Evolutionary conservation across 2,329 filamentous ascomycete species (phyloP), one percentile per base, ranked within the genome.

Genomic region (Orbilia quercus): DNA sequence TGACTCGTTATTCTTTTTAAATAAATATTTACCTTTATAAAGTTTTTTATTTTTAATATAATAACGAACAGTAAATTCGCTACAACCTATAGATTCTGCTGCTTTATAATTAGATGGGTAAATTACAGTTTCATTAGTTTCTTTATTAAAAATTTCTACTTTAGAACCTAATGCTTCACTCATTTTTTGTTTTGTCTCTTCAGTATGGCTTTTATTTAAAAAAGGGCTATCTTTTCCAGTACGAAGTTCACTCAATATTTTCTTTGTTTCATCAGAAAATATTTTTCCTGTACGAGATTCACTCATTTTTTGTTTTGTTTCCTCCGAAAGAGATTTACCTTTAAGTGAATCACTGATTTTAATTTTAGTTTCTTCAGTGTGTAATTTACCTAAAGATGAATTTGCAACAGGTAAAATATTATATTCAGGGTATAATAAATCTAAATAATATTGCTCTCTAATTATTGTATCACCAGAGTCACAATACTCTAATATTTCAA

Each of bases 381-480:
- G 64, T 28, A 70, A 73, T 55, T 54, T 74, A 23, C 75, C 69
- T 47, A 57, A 55, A 23, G 65, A 71, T 50, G 70, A 75, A 72
- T 66, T 54, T 62, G 75, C 71, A 58, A 45, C 11, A 62, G 64
- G 69, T 65, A 76, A 76, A 31, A 76, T 69, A 75, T 76, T 76
- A 63, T 76, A 76, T 47, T 76, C 58, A 55, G 75, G 74, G 57
- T 75, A 66, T 23, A 73, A 57, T 60, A 62, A 58, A 75, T 76
- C 62, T 36, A 76, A 25, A 67, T 75, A 75, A 44, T 75, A 76
- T 63, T 76, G 65, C 62, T 76, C 75, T 76, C 71, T 76, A 60
- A 57, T 48, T 48, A 75, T 57, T 54, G 64, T 28, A 51, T 48
- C 42, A 63, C 71, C 59, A 69, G 31, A 38, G 51, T 51, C 42